These are phyloP conservation scores for Gaultheria prostrata DNA, from an alignment of 148 eudicot species.

Conservation along the genomic window DNA sequence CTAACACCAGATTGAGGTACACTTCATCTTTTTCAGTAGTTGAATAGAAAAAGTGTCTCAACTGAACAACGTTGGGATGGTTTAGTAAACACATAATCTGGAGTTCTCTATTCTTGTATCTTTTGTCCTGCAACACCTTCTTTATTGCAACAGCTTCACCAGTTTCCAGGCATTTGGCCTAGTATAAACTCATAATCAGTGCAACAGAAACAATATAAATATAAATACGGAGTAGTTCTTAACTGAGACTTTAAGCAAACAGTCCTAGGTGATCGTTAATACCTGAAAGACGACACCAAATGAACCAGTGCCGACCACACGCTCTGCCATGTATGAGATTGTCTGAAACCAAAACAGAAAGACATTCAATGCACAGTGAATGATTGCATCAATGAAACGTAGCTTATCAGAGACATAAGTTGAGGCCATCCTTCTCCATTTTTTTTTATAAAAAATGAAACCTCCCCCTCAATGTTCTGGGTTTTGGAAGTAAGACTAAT, in stretches of 20 bases:
- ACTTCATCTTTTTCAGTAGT: constrained; percentile 87
- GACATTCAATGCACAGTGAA: not conserved
- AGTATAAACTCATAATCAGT: not conserved
- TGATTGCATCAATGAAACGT: not conserved
- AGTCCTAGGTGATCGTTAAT: constrained; percentile 15
- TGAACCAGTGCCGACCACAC: constrained; percentile 96
- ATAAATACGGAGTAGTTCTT: not conserved
- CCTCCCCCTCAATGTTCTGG: not conserved
- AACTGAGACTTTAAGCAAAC: not conserved
- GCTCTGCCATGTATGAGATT: constrained; percentile 87
- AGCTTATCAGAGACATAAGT: not conserved
- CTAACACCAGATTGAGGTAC: constrained; percentile 88
- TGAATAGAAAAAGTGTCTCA: constrained; percentile 72
- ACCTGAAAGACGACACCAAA: constrained; percentile 97
- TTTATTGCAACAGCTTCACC: constrained; percentile 92
- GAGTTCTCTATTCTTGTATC: constrained; percentile 96
- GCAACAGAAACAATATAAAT: not conserved
- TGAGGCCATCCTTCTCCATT: not conserved
- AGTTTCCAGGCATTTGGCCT: constrained; percentile 92
- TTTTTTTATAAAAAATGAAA: not conserved
- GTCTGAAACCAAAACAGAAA: constrained; percentile 45
- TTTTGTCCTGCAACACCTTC: constrained; percentile 89
- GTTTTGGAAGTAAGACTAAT: not conserved
- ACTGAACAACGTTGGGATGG: constrained; percentile 76
- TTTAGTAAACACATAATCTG: constrained; percentile 78